Base-by-base conservation (phyloP, 129 eudicot species). In the Pulicaria dysenterica region DNA sequence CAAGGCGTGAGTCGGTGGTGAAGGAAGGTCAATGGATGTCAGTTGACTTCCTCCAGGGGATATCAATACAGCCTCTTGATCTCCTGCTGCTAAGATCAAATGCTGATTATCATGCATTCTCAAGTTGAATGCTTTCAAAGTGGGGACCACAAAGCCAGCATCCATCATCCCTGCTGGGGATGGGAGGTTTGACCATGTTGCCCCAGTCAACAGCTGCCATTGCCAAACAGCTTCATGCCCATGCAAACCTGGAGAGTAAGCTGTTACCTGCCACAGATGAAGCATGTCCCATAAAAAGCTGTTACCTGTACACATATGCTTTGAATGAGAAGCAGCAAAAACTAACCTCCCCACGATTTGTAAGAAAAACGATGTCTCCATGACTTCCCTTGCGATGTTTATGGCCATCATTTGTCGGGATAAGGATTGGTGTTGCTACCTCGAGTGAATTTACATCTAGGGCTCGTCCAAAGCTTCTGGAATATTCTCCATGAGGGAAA, bases 141-240 rank as follows among this genome's bases (percentile, higher is more conserved):
- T 95, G 75, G 99, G 97, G 73, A 91, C 84, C 83, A 91, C 97
- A 16, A 57, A 70, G 57, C 86, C 89, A 37, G 91, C 81, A 74
- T 86, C 99, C 85, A 84, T 83, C 91, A 86, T 84, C 43, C 99
- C 97, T 12, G 99, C 77, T 15, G 95, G 99, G 24, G 97, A 91
- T 2, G 94, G 97, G 61, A 91, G 94, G 86, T 95, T 95, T 67
- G 99, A 86, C 99, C 99, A 95, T 50, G 96, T 90, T 14, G 97
- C 99, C 8, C 99, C 99, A 0, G 97, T 91, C 83, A 85, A 50
- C 49, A 84, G 64, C 89, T 95, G 99, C 99, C 99, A 95, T 17
- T 91, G 94, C 99, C 99, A 91, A 43, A 84, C 43, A 11, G 97
- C 99, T 67, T 86, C 97, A 40, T 91, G 97, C 11, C 97, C 99